Percentiles rank a stretch among this genome's conserved stretches.
Evolutionary conservation across 73 alveolate genomes (phyloP).

Genomic region (Paramecium tetraurelia): DNA sequence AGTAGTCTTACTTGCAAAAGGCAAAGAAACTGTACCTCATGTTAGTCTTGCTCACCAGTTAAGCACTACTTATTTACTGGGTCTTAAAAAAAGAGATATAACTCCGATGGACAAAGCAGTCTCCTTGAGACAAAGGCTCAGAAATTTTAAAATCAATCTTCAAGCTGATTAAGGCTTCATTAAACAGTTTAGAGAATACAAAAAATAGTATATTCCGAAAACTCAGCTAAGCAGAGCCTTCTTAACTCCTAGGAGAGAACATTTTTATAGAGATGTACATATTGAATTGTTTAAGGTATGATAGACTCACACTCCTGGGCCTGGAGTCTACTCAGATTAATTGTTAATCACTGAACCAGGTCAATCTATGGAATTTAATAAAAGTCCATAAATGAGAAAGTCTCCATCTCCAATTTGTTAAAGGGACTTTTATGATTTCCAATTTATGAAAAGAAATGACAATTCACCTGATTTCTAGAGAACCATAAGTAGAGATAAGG

Average conservation of each 20-base stretch:
- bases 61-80: conserved; percentile 17
- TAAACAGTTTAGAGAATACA: not conserved
- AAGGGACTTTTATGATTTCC: not conserved
- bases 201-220: not conserved
- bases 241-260: not conserved
- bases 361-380: conserved; percentile 16
- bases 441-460: not conserved
- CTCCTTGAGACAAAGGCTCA: not conserved
- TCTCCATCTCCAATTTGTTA: not conserved
- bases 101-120: not conserved
- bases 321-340: conserved; percentile 11
- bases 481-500: conserved; percentile 29
- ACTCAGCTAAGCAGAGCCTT: not conserved
- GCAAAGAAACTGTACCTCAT: not conserved
- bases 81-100: not conserved
- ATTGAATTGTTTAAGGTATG: not conserved
- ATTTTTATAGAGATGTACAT: conserved; percentile 13
- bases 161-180: conserved; percentile 43
- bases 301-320: conserved; percentile 12
- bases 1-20: not conserved
- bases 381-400: not conserved
- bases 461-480: not conserved
- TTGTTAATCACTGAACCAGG: not conserved
- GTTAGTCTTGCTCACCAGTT: not conserved
- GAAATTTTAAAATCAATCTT: not conserved